Base-by-base conservation (phyloP, 257 asterid genomes). In the Nicotiana otophora region DNA sequence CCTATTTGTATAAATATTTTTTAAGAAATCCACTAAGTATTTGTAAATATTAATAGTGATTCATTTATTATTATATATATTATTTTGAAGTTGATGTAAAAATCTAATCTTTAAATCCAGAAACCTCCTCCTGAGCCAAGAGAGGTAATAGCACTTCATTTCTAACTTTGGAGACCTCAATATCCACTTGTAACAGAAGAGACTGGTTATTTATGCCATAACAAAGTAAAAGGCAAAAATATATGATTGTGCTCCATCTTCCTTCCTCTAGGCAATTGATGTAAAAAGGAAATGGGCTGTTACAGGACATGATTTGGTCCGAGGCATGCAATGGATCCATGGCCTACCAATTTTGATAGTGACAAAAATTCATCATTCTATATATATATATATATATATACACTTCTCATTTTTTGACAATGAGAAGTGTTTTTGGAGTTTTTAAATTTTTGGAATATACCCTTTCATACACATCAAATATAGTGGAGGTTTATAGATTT, bases 271-370 rank as follows among this genome's bases (percentile, higher is more conserved):
- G 20, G 20, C 62, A 48, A 42, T 74, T 23, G 62, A 74, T 74
- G 42, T 74, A 48, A 74, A 74, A 48, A 74, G 80, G 61, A 74
- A 74, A 48, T 74, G 80, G 62, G 80, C 26, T 74, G 4, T 74
- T 23, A 26, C 33, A 48, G 30, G 62, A 26, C 34, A 74, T 74
- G 62, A 74, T 74, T 74, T 74, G 80, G 80, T 74, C 80, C 15
- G 28, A 48, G 80, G 80, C 80, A 74, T 74, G 80, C 80, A 48
- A 74, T 74, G 61, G 80, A 26, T 46, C 80, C 80, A 74, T 74
- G 80, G 16, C 80, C 80, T 48, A 74, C 80, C 62, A 74, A 74
- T 48, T 48, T 74, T 48, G 39, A 48, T 74, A 12, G 62, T 74
- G 20, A 74, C 80, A 74, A 74, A 74, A 62, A 74, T 74, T 7